Percentiles rank a stretch among this genome's conserved stretches.
These are phyloP conservation scores for Apiotrichum gracile DNA, from an alignment of 1,284 basidiomycete genomes.

Conservation along the genomic window DNA sequence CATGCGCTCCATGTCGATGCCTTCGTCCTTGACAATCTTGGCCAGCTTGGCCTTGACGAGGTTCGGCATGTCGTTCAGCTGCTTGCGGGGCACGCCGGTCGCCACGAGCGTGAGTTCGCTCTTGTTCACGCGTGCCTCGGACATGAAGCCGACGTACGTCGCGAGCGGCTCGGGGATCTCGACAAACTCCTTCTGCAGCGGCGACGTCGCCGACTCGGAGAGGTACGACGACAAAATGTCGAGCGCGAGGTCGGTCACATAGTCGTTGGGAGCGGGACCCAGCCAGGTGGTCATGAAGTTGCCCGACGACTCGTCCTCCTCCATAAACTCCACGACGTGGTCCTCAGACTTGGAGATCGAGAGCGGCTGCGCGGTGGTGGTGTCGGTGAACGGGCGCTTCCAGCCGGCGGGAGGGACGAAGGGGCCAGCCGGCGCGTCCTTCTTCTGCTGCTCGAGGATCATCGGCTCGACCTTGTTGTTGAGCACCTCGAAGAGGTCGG, in stretches of 20 bases:
- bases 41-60: slow-evolving; percentile 66
- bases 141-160: slow-evolving; percentile 78
- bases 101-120: slow-evolving; percentile 72
- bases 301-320: slow-evolving; percentile 91
- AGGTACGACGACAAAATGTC: slow-evolving; percentile 84
- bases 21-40: slow-evolving; percentile 62
- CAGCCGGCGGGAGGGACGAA: slow-evolving; percentile 64
- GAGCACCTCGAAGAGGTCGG: slow-evolving; percentile 60
- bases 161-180: slow-evolving; percentile 87
- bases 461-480: slow-evolving; percentile 75
- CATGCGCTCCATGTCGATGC: slow-evolving; percentile 91
- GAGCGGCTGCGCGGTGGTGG: slow-evolving; percentile 61
- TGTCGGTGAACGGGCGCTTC: slow-evolving; percentile 93
- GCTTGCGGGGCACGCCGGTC: slow-evolving; percentile 75
- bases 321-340: slow-evolving; percentile 82
- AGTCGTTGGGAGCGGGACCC: slow-evolving; percentile 69
- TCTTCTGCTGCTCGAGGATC: slow-evolving; percentile 51
- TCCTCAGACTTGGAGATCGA: slow-evolving; percentile 56
- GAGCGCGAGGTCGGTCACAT: slow-evolving; percentile 73
- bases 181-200: slow-evolving; percentile 86
- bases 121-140: slow-evolving; percentile 68
- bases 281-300: slow-evolving; percentile 76
- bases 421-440: slow-evolving; percentile 25
- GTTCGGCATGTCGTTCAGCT: slow-evolving; percentile 65
- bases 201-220: slow-evolving; percentile 80